Conservation (phyloP, 345 rosid species). For the Geranium rotundifolium region DNA sequence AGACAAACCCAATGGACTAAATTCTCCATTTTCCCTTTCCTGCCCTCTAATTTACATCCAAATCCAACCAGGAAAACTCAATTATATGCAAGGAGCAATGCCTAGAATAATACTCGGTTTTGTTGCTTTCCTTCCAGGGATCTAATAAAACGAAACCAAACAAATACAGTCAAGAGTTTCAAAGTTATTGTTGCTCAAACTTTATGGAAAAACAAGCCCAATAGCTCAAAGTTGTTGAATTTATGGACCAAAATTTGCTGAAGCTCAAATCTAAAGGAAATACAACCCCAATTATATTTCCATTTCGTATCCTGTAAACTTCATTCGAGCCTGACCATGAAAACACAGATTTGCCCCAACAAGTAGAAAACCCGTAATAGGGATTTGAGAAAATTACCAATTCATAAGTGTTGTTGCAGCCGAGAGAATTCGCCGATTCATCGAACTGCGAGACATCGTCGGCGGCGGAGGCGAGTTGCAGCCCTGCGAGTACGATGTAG, state of each 20-base stretch:
- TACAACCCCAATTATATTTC: not conserved
- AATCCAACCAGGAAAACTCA: too few species aligned
- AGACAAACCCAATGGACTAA: too few species aligned
- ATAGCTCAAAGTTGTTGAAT: too few species aligned
- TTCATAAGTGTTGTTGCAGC: not conserved
- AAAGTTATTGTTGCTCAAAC: too few species aligned
- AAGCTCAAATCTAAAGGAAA: not conserved
- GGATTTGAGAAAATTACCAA: not conserved
- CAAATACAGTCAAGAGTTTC: too few species aligned
- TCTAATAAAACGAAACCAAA: too few species aligned
- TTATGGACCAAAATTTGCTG: not conserved
- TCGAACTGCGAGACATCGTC: not conserved
- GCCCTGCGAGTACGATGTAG: not conserved
- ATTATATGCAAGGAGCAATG: too few species aligned
- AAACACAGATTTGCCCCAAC: not conserved
- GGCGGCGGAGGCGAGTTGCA: not conserved
- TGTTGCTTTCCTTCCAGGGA: too few species aligned
- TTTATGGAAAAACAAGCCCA: too few species aligned
- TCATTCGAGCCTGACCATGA: not conserved
- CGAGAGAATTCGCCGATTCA: not conserved
- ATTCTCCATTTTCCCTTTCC: too few species aligned
- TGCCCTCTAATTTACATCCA: too few species aligned
- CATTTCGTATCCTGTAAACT: not conserved
- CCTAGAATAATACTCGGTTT: too few species aligned
- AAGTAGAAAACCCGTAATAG: not conserved